These are phyloP conservation scores for Coleophoma crateriformis DNA, from an alignment of 2,329 filamentous ascomycete species.

Conservation along the genomic window DNA sequence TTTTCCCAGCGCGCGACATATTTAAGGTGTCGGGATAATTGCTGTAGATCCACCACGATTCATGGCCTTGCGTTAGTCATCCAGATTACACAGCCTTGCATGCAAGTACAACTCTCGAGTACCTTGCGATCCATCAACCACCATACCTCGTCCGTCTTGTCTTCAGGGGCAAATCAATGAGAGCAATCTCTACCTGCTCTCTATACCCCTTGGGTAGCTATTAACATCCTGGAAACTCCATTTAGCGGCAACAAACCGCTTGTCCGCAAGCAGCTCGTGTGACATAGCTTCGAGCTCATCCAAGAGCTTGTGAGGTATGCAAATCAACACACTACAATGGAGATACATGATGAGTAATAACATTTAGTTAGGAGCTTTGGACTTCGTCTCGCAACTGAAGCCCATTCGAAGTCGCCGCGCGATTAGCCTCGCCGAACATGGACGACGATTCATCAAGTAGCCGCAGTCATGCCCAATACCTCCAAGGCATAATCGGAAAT, in stretches of 20 bases:
- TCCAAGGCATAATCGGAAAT: constrained; percentile 20
- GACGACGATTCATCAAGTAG: constrained; percentile 23
- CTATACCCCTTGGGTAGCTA: background rate
- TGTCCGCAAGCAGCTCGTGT: background rate
- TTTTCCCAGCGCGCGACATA: too few species aligned
- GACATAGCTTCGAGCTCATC: background rate
- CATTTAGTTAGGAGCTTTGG: too few species aligned
- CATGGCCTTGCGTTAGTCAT: background rate
- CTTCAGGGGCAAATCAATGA: background rate
- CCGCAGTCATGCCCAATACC: constrained; percentile 20
- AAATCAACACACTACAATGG: too few species aligned
- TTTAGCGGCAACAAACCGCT: background rate
- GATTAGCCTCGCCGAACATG: constrained; percentile 13
- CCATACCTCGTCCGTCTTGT: background rate
- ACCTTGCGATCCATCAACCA: background rate
- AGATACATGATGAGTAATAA: too few species aligned
- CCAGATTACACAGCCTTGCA: background rate
- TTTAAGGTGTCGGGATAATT: too few species aligned
- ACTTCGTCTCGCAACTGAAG: too few species aligned
- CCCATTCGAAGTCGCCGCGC: background rate
- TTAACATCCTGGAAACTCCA: background rate
- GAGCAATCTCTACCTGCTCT: background rate
- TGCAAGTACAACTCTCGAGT: background rate
- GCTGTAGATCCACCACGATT: too few species aligned
- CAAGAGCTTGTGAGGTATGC: too few species aligned